A percentile compares a stretch with the other conserved stretches of the same genome.
phyloP scores from a whole-genome alignment of 345 rosid species.

The Crucihimalaya himalaica region DNA sequence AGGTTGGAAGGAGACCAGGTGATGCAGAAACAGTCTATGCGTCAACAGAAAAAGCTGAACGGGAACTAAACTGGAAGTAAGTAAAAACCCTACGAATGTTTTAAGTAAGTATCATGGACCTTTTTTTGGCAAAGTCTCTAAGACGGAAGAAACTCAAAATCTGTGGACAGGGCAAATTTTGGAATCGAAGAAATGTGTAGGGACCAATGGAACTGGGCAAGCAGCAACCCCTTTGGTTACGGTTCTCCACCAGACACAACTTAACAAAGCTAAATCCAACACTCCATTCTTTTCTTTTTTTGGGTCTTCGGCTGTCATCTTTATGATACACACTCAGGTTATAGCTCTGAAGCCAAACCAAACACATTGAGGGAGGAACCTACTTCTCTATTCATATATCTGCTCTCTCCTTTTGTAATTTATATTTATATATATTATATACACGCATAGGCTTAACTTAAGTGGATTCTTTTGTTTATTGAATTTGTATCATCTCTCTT shows the following conservation, averaged over 20 bases:
- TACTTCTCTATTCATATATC: conserved; percentile 20
- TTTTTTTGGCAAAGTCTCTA: not conserved
- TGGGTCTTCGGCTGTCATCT: conserved; percentile 4
- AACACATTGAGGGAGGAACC: conserved; percentile 17
- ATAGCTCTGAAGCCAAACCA: conserved; percentile 23
- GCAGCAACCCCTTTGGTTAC: conserved; percentile 90
- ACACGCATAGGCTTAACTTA: conserved; percentile 37
- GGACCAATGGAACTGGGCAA: conserved; percentile 97
- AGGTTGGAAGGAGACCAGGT: conserved; percentile 81
- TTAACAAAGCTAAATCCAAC: conserved; percentile 27
- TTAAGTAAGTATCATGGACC: not conserved
- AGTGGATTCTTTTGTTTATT: conserved; percentile 29
- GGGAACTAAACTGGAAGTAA: conserved; percentile 91
- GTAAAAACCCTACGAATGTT: conserved; percentile 32
- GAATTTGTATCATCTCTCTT: conserved; percentile 29
- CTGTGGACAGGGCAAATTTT: conserved; percentile 66
- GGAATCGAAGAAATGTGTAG: conserved; percentile 95
- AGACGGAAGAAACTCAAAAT: conserved; percentile 13
- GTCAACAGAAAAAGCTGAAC: conserved; percentile 83
- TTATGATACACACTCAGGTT: conserved; percentile 20
- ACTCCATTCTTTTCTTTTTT: conserved; percentile 6
- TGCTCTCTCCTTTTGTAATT: conserved; percentile 33
- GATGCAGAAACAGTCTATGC: conserved; percentile 89
- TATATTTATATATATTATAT: not conserved
- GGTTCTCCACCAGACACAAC: conserved; percentile 46